Base-by-base conservation (phyloP, 495 filamentous ascomycete species). In the Gamarada debralockiae region DNA sequence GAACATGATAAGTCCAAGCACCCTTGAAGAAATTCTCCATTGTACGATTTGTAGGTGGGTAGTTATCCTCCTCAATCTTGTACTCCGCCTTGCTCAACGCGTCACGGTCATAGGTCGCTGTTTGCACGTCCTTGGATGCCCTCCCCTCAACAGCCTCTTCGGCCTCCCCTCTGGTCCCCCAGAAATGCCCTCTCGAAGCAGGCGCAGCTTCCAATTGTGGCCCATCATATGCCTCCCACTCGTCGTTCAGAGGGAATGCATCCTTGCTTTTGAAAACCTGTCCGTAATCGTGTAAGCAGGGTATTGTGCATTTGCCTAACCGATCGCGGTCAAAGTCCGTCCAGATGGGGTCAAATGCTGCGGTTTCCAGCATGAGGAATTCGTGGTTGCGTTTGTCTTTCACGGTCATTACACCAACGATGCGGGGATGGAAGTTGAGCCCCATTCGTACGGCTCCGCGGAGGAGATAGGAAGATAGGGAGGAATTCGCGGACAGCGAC, bases 361-460 rank as follows among this genome's bases (percentile, higher is more conserved):
- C 78, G 3, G 75, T 81, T 55, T 81, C 78, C 34, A 81, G 68
- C 77, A 79, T 81, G 3, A 70, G 58, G 29, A 80, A 69, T 44
- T 81, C 77, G 15, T 72, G 65, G 40, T 75, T 75, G 13, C 75
- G 64, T 0, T 70, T 68, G 50, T 81, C 78, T 51, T 76, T 76
- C 72, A 74, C 77, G 7, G 78, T 71, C 78, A 81, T 81, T 3
- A 75, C 65, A 0, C 78, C 78, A 21, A 81, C 67, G 2, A 80
- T 72, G 6, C 74, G 62, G 0, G 78, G 78, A 52, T 81, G 78
- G 62, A 78, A 81, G 48, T 81, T 81, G 40, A 81, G 63, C 1
- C 78, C 78, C 78, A 81, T 81, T 22, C 78, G 68, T 14, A 81
- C 72, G 9, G 77, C 78, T 20, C 78, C 78, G 33, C 75, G 71